Percentiles rank a stretch among this genome's conserved stretches.
These are phyloP conservation scores for Aspergillus baeticus DNA, from an alignment of 495 filamentous ascomycete genomes.

Conservation along the genomic window DNA sequence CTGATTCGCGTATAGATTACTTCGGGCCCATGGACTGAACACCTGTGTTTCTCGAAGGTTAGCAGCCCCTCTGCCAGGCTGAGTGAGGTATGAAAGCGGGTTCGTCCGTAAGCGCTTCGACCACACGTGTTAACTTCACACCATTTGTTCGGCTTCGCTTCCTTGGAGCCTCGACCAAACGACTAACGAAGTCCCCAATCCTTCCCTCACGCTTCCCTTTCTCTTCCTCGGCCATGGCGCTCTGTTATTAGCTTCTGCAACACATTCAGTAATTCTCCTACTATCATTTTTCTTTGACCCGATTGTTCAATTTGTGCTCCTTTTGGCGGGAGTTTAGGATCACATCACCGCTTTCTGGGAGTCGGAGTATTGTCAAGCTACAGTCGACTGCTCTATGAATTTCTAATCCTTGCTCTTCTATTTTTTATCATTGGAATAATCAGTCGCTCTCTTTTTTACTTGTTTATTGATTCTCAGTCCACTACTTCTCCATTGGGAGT, in stretches of 20 bases:
- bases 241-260: constrained; percentile 11
- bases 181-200: constrained; percentile 21
- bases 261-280: constrained; percentile 1
- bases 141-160: constrained; percentile 19
- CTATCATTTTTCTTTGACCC: constrained; percentile 23
- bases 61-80: too few relatives aligned
- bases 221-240: constrained; percentile 38
- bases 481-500: neutral
- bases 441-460: constrained; percentile 17
- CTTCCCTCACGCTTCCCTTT: constrained; percentile 20
- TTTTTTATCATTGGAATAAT: constrained; percentile 9
- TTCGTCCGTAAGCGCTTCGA: neutral
- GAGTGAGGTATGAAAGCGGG: neutral
- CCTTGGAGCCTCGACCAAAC: constrained; percentile 20
- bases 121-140: constrained; percentile 8
- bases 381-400: constrained; percentile 6
- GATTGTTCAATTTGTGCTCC: constrained; percentile 6
- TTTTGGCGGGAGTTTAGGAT: constrained; percentile 27
- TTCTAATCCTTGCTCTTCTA: constrained; percentile 3
- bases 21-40: too few relatives aligned
- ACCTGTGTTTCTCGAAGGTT: too few relatives aligned
- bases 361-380: constrained; percentile 5
- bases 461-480: constrained; percentile 7
- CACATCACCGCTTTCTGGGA: constrained; percentile 22
- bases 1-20: too few relatives aligned